phyloP scores from a whole-genome alignment of 441 rosid species.

The Populus trichocarpa region DNA sequence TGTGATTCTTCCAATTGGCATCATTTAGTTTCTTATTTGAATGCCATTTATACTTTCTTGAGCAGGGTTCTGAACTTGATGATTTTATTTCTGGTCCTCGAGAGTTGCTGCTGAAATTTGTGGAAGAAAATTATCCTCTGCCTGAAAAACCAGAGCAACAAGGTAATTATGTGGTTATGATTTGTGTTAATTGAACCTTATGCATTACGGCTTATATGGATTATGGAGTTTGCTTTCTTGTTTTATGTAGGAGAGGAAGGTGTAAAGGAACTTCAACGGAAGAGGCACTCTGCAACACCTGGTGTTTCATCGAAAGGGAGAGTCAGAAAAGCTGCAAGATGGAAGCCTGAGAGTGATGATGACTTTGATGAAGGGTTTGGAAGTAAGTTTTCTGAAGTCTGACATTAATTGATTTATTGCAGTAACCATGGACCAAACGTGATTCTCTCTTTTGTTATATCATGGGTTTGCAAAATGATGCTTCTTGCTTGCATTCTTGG shows the following conservation, averaged over 20 bases:
- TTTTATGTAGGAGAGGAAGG: conserved; percentile 73
- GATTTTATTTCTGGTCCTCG: conserved; percentile 99
- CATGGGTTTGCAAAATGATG: conserved; percentile 7
- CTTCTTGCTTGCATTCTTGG: not conserved
- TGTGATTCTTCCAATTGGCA: conserved; percentile 7
- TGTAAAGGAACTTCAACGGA: conserved; percentile 85
- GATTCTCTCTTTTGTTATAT: not conserved
- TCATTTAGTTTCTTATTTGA: not conserved
- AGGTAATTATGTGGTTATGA: conserved; percentile 49
- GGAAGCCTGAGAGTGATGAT: conserved; percentile 84
- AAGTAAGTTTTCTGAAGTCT: conserved; percentile 48
- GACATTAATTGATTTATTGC: conserved; percentile 11
- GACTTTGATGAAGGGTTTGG: conserved; percentile 90
- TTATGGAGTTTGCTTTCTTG: conserved; percentile 15
- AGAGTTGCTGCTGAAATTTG: conserved; percentile 93
- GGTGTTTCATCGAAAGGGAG: conserved; percentile 94
- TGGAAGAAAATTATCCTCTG: conserved; percentile 96
- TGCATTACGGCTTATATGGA: conserved; percentile 1
- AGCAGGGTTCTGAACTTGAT: conserved; percentile 95
- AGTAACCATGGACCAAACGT: not conserved
- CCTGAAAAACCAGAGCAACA: conserved; percentile 87
- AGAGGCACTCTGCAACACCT: conserved; percentile 91
- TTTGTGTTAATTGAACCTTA: conserved; percentile 20
- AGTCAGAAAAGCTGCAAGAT: conserved; percentile 90
- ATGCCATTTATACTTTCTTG: conserved; percentile 13